Percentiles rank a stretch among this genome's conserved stretches.
phyloP scores from a whole-genome alignment of 2,329 filamentous ascomycete genomes.

The Colletotrichum scovillei region DNA sequence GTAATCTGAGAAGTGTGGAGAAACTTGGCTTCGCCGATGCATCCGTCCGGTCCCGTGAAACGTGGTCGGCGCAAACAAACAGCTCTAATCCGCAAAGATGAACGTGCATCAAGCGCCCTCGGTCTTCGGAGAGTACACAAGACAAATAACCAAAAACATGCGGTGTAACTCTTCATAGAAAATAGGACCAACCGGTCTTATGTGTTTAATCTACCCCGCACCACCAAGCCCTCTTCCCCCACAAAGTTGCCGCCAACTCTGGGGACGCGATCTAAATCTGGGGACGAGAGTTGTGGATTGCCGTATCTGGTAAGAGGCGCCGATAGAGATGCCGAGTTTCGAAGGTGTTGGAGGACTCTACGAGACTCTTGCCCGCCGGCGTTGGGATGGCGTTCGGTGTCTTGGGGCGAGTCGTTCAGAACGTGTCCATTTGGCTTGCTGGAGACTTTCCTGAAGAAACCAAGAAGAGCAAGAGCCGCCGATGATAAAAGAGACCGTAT shows the following conservation, averaged over 20 bases:
- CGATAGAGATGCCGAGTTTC: conserved; percentile 17
- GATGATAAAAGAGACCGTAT: conserved; percentile 18
- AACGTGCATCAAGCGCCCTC: conserved; percentile 3
- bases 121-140: not conserved
- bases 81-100: not conserved
- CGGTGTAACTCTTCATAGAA: not conserved
- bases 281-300: not conserved
- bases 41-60: not conserved
- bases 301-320: not conserved
- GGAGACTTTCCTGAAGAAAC: not conserved
- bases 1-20: not conserved
- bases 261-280: not conserved
- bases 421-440: not conserved
- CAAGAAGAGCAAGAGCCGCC: conserved; percentile 6
- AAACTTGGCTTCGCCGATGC: not conserved
- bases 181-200: conserved; percentile 16
- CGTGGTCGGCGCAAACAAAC: not conserved
- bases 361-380: conserved; percentile 20
- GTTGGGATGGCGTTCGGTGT: conserved; percentile 13
- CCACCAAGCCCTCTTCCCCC: not conserved
- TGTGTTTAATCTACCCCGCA: conserved; percentile 19
- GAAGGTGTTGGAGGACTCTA: not conserved
- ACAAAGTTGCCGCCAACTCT: not conserved
- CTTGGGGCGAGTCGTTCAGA: not conserved
- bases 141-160: not conserved